Evolutionary conservation across 2,329 filamentous ascomycete genomes (phyloP).

Genomic region (Grosmannia clavigera): DNA sequence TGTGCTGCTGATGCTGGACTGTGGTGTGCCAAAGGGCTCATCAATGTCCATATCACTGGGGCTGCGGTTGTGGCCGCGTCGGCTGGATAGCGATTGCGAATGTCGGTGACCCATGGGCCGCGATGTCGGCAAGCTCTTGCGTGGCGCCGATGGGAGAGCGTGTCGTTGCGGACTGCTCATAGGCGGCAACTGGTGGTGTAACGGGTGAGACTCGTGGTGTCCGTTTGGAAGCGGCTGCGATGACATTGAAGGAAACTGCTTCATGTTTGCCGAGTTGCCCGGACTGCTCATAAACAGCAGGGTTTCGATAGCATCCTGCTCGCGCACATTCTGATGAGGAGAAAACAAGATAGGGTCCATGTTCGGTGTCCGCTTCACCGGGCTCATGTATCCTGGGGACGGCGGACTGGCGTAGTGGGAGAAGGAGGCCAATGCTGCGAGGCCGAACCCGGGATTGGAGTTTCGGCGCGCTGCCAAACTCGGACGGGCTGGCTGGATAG

Average conservation of each 20-base stretch:
- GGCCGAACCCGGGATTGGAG: conserved; percentile 31
- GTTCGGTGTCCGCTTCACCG: conserved; percentile 21
- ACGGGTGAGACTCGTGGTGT: conserved; percentile 10
- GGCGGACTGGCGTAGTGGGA: conserved; percentile 24
- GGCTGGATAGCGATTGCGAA: conserved; percentile 15
- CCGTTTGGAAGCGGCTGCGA: conserved; percentile 24
- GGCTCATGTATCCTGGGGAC: conserved; percentile 27
- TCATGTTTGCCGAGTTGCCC: conserved; percentile 54
- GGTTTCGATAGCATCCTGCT: conserved; percentile 72
- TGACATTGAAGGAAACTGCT: conserved; percentile 35
- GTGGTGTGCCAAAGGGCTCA: conserved; percentile 23
- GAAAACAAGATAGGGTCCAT: conserved; percentile 49
- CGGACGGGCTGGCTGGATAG: conserved; percentile 36
- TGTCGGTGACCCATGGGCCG: conserved; percentile 17
- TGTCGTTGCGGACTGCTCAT: conserved; percentile 22
- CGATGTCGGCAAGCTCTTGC: conserved; percentile 39
- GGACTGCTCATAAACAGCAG: conserved; percentile 73
- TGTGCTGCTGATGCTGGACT: conserved; percentile 13
- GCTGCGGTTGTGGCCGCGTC: conserved; percentile 13
- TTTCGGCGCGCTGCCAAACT: conserved; percentile 31
- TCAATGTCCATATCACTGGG: conserved; percentile 37
- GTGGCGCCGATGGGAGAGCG: conserved; percentile 34
- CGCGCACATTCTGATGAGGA: conserved; percentile 55
- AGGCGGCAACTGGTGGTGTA: conserved; percentile 11
- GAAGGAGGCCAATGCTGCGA: conserved; percentile 21